Base-by-base conservation (phyloP, 2,329 filamentous ascomycete genomes). In the Colletotrichum lentis region DNA sequence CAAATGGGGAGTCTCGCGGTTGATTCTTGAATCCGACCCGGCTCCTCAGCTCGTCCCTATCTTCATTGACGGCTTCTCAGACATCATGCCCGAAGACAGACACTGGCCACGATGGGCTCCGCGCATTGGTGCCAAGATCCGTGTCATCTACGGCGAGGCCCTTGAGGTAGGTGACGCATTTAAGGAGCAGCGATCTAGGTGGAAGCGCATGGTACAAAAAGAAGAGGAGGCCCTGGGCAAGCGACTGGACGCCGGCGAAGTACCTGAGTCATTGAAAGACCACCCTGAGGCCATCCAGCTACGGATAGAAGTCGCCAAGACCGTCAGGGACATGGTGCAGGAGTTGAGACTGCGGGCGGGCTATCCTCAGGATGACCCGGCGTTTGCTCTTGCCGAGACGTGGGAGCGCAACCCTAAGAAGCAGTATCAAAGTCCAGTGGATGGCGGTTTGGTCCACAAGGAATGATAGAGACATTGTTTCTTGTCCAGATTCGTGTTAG, bases 1-100 rank as follows among this genome's bases (percentile, higher is more conserved):
- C 87, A 97, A 97, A 82, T 99, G 96, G 96, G 96, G 96, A 1
- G 85, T 98, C 1, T 93, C 95, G 7, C 88, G 96, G 2, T 85
- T 98, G 66, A 96, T 99, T 66, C 87, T 99, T 54, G 96, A 99
- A 79, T 88, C 91, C 54, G 91, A 95, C 56, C 93, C 93, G 3
- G 90, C 92, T 70, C 96, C 96, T 0, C 92, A 96, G 72, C 86
- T 99, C 22, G 86, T 99, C 43, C 94, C 96, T 50, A 95, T 99
- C 80, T 99, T 96, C 84, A 90, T 98, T 57, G 93, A 97, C 74
- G 96, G 96, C 35, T 91, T 92, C 18, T 91, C 97, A 76, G 81
- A 91, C 67, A 84, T 97, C 72, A 97, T 98, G 95, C 86, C 92
- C 74, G 95, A 98, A 79, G 85, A 89, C 66, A 87, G 96, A 53